These are phyloP conservation scores for Cephalotrichum gorgonifer DNA, from an alignment of 2,329 filamentous ascomycete genomes.

Conservation along the genomic window DNA sequence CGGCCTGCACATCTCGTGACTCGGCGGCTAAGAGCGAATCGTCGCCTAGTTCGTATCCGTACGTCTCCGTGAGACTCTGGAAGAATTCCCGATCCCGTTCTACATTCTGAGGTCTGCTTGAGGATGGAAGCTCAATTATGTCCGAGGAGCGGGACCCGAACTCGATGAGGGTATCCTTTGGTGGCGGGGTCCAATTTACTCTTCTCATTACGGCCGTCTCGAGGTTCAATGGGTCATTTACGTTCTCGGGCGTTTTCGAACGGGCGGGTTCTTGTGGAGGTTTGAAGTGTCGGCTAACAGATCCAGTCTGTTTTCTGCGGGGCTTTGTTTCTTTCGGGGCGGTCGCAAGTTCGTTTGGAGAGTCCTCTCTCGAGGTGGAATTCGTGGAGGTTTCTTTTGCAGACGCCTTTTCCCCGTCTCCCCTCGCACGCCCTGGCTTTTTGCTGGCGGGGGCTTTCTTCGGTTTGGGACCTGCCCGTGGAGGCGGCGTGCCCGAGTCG, in stretches of 20 bases:
- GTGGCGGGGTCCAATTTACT: conserved; percentile 59
- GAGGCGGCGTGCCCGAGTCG: neutral
- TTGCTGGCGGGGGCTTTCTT: neutral
- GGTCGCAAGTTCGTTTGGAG: neutral
- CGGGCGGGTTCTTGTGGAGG: neutral
- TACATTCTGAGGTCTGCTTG: conserved; percentile 7
- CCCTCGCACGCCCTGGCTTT: neutral
- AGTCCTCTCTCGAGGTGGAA: neutral
- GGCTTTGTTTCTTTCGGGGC: conserved; percentile 4
- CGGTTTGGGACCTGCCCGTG: neutral
- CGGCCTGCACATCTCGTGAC: conserved; percentile 16
- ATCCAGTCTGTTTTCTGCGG: conserved; percentile 5
- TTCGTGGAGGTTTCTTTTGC: neutral
- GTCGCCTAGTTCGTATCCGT: conserved; percentile 21
- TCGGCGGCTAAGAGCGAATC: conserved; percentile 8
- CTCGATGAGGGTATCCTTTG: conserved; percentile 21
- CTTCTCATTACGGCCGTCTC: conserved; percentile 45
- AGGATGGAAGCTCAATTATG: conserved; percentile 19
- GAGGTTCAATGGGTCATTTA: conserved; percentile 22
- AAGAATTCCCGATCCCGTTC: conserved; percentile 23
- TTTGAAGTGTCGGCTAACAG: neutral
- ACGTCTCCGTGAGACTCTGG: conserved; percentile 30
- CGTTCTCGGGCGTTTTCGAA: neutral
- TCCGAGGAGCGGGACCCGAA: conserved; percentile 21
- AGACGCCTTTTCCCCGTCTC: neutral